Base-by-base conservation (phyloP, 768 basidiomycete genomes). In the Boletus coccyginus region DNA sequence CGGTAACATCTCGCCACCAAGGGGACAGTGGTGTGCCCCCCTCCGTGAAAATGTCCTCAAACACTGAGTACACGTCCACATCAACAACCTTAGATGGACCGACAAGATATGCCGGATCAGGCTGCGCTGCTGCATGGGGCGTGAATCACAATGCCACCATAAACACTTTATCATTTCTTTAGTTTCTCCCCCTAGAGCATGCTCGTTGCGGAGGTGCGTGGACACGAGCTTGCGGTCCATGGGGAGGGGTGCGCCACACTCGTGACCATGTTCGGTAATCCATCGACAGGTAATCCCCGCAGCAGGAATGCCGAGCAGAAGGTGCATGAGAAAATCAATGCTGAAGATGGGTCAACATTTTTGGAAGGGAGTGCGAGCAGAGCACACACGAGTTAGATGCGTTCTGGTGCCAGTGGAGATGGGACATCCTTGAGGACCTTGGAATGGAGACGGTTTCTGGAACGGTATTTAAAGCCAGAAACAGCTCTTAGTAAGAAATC, bases 11-110 rank as follows among this genome's bases (percentile, higher is more conserved):
- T 39, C 16, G 5, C 17, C 17, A 39, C 14, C 24, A 21, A 6
- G 7, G 11, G 19, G 33, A n/a, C 55, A 57, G 2, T n/a, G 11
- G 29, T 58, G 57, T 16, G 7, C 11, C 4, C 45, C n/a, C 40
- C 14, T 50, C 13, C 57, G 43, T 17, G 57, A 14, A 29, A 58
- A 57, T 3, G 27, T 46, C 14, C 10, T 50, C 3, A 12, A 36
- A 12, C 57, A 58, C 5, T 19, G 27, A 27, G 57, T 55, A 16
- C 57, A 58, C 5, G 21, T 57, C 57, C 57, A 58, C 40, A 13
- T 50, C 27, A 58, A 31, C 11, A 58, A 17, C 7, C 27, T 7
- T 3, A 50, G 12, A 12, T 58, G 57, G 5, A 46, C 21, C 1
- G 57, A 50, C 17, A 58, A 32, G 5, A 58, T 31, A 11, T 58